Percentiles rank a stretch among this genome's conserved stretches.
These are phyloP conservation scores for Fonsecaea monophora DNA, from an alignment of 2,329 filamentous ascomycete genomes.

Conservation along the genomic window DNA sequence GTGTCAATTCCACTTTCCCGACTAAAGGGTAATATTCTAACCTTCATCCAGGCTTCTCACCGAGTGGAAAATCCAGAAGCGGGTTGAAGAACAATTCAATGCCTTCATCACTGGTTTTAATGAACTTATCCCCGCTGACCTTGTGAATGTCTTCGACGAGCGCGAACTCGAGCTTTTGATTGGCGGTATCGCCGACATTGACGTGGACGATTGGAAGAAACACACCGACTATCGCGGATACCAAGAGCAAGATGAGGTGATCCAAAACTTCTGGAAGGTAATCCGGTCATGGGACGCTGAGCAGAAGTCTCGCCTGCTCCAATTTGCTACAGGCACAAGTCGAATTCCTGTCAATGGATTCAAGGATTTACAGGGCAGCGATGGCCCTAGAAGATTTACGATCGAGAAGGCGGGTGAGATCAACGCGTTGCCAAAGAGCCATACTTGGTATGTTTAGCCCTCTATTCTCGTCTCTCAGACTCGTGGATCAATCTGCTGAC, in stretches of 20 bases:
- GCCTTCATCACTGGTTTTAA: slow-evolving; percentile 98
- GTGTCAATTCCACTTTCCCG: slow-evolving; percentile 43
- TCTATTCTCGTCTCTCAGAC: slow-evolving; percentile 26
- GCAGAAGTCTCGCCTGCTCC: slow-evolving; percentile 93
- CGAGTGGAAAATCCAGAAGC: slow-evolving; percentile 99
- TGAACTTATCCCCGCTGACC: slow-evolving; percentile 92
- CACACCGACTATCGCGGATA: slow-evolving; percentile 99
- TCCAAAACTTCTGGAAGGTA: slow-evolving; percentile 97
- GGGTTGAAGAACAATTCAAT: slow-evolving; percentile 97
- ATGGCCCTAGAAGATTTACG: slow-evolving; percentile 92
- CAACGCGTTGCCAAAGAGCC: slow-evolving; percentile 89
- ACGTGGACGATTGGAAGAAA: slow-evolving; percentile 99
- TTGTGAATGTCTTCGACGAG: slow-evolving; percentile 99
- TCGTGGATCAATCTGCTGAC: slow-evolving; percentile 31
- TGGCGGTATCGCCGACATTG: slow-evolving; percentile 98
- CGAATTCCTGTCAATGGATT: slow-evolving; percentile 99
- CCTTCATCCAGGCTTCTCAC: slow-evolving; percentile 73
- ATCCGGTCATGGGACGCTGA: slow-evolving; percentile 97
- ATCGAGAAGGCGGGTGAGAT: slow-evolving; percentile 97
- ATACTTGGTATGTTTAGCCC: slow-evolving; percentile 81
- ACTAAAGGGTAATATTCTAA: slow-evolving; percentile 19
- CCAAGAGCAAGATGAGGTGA: slow-evolving; percentile 95
- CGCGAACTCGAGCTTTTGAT: slow-evolving; percentile 95
- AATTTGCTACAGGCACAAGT: slow-evolving; percentile 97
- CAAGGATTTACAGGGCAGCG: slow-evolving; percentile 97